Evolutionary conservation across 352 stramenopile species (phyloP).

Genomic region (Pythium angustatum): DNA sequence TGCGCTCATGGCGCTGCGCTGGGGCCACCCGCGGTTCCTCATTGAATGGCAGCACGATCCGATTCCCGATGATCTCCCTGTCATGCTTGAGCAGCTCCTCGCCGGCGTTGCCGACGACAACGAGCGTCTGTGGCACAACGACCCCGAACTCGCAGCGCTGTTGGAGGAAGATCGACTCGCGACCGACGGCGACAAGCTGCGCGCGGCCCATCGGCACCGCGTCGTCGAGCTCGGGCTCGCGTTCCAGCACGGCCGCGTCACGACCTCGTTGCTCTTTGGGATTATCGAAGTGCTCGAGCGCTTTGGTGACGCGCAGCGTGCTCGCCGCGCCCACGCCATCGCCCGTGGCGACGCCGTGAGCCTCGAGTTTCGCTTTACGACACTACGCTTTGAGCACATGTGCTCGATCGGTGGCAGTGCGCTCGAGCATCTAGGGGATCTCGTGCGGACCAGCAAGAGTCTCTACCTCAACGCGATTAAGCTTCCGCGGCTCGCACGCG

Average conservation of each 20-base stretch:
- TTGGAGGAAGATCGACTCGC: neutral
- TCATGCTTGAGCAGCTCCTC: slow-evolving; percentile 22
- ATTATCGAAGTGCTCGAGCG: slow-evolving; percentile 30
- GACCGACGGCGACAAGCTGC: neutral
- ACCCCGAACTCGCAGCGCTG: slow-evolving; percentile 4
- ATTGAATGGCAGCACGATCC: slow-evolving; percentile 28
- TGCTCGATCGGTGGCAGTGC: slow-evolving; percentile 22
- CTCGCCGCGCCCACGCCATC: neutral
- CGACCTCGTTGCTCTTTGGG: slow-evolving; percentile 22
- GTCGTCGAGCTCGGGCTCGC: slow-evolving; percentile 22
- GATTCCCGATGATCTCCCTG: slow-evolving; percentile 20
- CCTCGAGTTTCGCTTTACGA: slow-evolving; percentile 26
- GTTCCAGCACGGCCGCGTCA: slow-evolving; percentile 21
- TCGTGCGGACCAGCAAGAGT: slow-evolving; percentile 10
- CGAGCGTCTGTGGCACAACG: neutral
- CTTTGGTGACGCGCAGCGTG: slow-evolving; percentile 14
- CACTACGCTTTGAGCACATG: slow-evolving; percentile 22
- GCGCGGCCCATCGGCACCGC: neutral
- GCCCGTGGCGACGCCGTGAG: neutral
- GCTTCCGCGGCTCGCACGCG: slow-evolving; percentile 10
- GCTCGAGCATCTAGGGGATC: slow-evolving; percentile 12
- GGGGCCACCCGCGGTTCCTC: slow-evolving; percentile 23
- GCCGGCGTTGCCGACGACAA: slow-evolving; percentile 11
- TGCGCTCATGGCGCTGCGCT: slow-evolving; percentile 19
- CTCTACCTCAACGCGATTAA: slow-evolving; percentile 18